Evolutionary conservation across 1,139 yeast species (phyloP).

Genomic region (Saccharomycopsis hybrid): DNA sequence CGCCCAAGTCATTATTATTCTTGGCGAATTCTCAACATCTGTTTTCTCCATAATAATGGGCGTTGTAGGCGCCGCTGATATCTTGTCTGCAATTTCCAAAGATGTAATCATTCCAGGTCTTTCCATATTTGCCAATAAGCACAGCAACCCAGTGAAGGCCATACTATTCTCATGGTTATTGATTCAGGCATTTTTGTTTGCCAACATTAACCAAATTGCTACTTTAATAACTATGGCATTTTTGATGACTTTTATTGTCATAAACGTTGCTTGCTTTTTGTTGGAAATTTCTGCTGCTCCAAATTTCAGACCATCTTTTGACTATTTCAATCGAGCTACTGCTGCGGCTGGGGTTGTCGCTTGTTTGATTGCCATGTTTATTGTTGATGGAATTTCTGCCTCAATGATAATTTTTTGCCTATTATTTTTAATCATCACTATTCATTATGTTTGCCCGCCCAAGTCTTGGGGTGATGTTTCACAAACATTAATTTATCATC

Average conservation of each 20-base stretch:
- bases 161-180: constrained; percentile 71
- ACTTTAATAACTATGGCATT: constrained; percentile 96
- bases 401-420: constrained; percentile 63
- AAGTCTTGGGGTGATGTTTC: constrained; percentile 98
- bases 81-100: constrained; percentile 83
- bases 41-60: constrained; percentile 94
- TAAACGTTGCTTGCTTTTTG: constrained; percentile 86
- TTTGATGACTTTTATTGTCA: constrained; percentile 88
- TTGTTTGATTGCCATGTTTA: constrained; percentile 81
- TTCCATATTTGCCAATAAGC: constrained; percentile 40
- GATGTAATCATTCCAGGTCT: constrained; percentile 82
- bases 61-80: constrained; percentile 87
- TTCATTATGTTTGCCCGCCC: constrained; percentile 89
- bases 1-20: constrained; percentile 61
- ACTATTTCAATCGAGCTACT: constrained; percentile 73
- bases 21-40: constrained; percentile 87
- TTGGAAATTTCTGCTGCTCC: constrained; percentile 90
- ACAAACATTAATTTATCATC: constrained; percentile 88
- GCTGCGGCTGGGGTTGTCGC: constrained; percentile 69
- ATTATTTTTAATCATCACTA: constrained; percentile 59
- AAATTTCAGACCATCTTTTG: constrained; percentile 90
- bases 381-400: constrained; percentile 89
- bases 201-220: constrained; percentile 91
- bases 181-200: constrained; percentile 77
- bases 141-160: constrained; percentile 50